Percentiles rank a stretch among this genome's conserved stretches.
phyloP scores from a whole-genome alignment of 768 basidiomycete genomes.

The Zangia roseola region DNA sequence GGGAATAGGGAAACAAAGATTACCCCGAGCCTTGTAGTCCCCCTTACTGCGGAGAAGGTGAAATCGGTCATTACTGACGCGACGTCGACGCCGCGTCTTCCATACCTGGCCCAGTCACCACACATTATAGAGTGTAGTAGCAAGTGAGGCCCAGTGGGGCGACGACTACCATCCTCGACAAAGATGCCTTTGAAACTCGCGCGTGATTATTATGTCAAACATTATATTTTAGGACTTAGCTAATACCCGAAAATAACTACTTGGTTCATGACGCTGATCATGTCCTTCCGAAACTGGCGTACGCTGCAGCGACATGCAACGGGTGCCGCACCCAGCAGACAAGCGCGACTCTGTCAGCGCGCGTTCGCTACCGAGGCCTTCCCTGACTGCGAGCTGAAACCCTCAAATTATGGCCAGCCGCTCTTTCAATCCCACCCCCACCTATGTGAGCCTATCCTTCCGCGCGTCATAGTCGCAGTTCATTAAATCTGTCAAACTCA shows the following conservation, averaged over 20 bases:
- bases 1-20: conserved; percentile 24
- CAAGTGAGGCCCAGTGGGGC: conserved; percentile 7
- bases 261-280: conserved; percentile 7
- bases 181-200: conserved; percentile 2
- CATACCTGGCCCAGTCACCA: conserved; percentile 39
- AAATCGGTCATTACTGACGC: conserved; percentile 63
- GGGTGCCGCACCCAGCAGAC: neutral
- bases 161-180: conserved; percentile 23
- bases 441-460: conserved; percentile 47
- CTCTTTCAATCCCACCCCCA: conserved; percentile 78
- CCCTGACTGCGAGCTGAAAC: conserved; percentile 46
- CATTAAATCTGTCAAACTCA: conserved; percentile 4
- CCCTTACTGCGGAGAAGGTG: conserved; percentile 67
- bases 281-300: conserved; percentile 21
- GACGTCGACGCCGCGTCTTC: conserved; percentile 61
- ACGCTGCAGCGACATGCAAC: conserved; percentile 8
- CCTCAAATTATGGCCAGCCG: conserved; percentile 80
- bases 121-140: conserved; percentile 22
- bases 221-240: neutral
- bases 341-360: conserved; percentile 9
- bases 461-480: neutral
- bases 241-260: conserved; percentile 1
- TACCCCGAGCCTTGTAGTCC: conserved; percentile 69
- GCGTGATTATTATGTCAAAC: conserved; percentile 20
- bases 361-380: conserved; percentile 35